Evolutionary conservation across 192 early-diverging fungal genomes (phyloP), one percentile per base, ranked within the genome.

Genomic region (Phycomyces nitens): DNA sequence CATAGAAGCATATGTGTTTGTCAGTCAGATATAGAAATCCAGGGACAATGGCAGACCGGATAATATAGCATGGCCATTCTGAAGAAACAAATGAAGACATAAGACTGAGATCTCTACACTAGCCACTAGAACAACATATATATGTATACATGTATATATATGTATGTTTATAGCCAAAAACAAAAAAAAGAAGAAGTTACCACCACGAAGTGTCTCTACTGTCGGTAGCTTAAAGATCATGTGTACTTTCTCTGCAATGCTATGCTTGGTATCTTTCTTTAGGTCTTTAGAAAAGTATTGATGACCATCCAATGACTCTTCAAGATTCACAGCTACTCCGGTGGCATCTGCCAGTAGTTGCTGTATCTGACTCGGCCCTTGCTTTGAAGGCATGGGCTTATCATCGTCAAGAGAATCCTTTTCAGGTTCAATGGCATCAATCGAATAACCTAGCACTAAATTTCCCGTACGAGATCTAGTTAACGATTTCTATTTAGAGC

Each of bases 1-100:
- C 84, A 75, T 86, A 88, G 70, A 87, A 89, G 22, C 80, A 86
- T 10, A 89, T 71, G 47, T 88, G 86, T 16, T 76, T 65, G 29
- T 82, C 73, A 0, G 86, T 88, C 54, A 88, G 57, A 56, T 84
- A 89, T 65, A 89, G 66, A 42, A 82, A 77, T 18, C 87, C 87
- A 10, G 81, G 80, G 6, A 89, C 70, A 55, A 88, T 71, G 0
- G 86, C 82, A n/a, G 85, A 82, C 0, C 77, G 74, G 8, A 88
- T 75, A 41, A 89, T 70, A 71, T 81, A 86, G 64, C 87, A 89
- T 21, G 86, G 74, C 72, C 78, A 89, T 43, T 89, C 87, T 85
- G 34, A 22, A n/a, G 58, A 5, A 64, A 53, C 41, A 4, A 53
- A 12, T 29, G 14, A 0, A 40, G 21, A 49, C 40, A 40, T 24